phyloP scores from a whole-genome alignment of 345 rosid species.

The Nasturtium officinale region DNA sequence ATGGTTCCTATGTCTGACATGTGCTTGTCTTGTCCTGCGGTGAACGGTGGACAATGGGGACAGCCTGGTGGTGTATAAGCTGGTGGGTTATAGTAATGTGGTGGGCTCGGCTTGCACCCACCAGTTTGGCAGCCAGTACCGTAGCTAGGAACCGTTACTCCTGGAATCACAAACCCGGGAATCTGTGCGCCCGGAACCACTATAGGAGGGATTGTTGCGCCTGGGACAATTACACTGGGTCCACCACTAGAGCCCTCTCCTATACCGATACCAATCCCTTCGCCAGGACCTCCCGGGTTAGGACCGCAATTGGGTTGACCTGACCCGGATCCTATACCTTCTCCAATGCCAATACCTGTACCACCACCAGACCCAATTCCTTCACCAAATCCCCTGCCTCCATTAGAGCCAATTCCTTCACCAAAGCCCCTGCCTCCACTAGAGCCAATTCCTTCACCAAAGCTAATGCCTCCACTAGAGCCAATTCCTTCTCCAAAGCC shows the following conservation, averaged over 20 bases:
- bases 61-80: slow-evolving; percentile 31
- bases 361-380: slow-evolving; percentile 33
- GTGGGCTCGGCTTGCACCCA: slow-evolving; percentile 34
- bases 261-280: slow-evolving; percentile 30
- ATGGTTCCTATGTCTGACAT: slow-evolving; percentile 27
- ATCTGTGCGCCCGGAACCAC: slow-evolving; percentile 41
- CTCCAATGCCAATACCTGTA: slow-evolving; percentile 40
- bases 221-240: slow-evolving; percentile 33
- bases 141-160: slow-evolving; percentile 36
- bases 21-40: slow-evolving; percentile 26
- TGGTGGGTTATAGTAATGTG: slow-evolving; percentile 31
- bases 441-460: slow-evolving; percentile 38
- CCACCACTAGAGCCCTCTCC: slow-evolving; percentile 27
- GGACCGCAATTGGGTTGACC: slow-evolving; percentile 42
- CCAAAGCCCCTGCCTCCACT: slow-evolving; percentile 37
- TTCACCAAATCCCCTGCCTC: slow-evolving; percentile 26
- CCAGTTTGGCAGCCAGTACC: slow-evolving; percentile 38
- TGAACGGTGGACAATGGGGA: slow-evolving; percentile 29
- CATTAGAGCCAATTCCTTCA: slow-evolving; percentile 37
- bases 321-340: slow-evolving; percentile 40
- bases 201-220: slow-evolving; percentile 34
- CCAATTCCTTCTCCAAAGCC: slow-evolving; percentile 39
- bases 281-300: slow-evolving; percentile 26
- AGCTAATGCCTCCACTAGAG: slow-evolving; percentile 41
- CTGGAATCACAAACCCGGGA: slow-evolving; percentile 43